A percentile compares a stretch with the other conserved stretches of the same genome.
phyloP scores from a whole-genome alignment of 768 basidiomycete genomes.

The Lyophyllum atratum region DNA sequence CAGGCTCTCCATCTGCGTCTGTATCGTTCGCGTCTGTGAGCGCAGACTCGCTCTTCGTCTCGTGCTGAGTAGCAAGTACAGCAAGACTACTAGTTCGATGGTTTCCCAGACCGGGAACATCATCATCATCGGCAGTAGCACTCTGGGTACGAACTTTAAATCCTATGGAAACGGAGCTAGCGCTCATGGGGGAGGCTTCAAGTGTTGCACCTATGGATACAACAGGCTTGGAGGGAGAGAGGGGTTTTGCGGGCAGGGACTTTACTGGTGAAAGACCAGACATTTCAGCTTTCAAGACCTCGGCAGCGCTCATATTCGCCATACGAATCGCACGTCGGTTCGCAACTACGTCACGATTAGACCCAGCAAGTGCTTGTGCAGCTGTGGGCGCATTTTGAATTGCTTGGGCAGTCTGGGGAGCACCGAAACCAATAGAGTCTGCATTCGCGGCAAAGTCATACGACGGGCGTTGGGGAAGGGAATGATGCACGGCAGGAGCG shows the following conservation, averaged over 20 bases:
- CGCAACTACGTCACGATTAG: conserved; percentile 88
- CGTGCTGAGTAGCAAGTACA: conserved; percentile 4
- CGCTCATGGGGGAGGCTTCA: conserved; percentile 34
- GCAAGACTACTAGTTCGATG: conserved; percentile 14
- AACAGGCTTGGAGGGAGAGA: conserved; percentile 25
- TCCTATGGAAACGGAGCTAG: conserved; percentile 4
- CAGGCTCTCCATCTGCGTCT: conserved; percentile 33
- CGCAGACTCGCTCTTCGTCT: conserved; percentile 19
- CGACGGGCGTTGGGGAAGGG: conserved; percentile 63
- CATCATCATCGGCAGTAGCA: conserved; percentile 25
- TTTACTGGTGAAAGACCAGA: conserved; percentile 56
- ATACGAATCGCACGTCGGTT: conserved; percentile 90
- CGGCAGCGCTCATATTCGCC: conserved; percentile 96
- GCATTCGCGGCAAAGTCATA: conserved; percentile 76
- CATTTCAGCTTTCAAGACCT: conserved; percentile 89
- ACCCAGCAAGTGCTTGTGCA: conserved; percentile 75
- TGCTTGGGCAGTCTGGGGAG: conserved; percentile 58
- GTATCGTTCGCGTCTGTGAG: conserved; percentile 19
- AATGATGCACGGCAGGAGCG: conserved; percentile 47
- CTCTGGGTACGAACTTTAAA: conserved; percentile 2
- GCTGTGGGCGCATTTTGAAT: conserved; percentile 59
- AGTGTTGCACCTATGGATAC: conserved; percentile 27
- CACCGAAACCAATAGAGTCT: conserved; percentile 78
- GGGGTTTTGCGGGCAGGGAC: conserved; percentile 39
- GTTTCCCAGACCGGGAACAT: conserved; percentile 41